Percentiles rank a stretch among this genome's conserved stretches.
Evolutionary conservation across 768 basidiomycete species (phyloP).

Genomic region (Leccinum boreale): DNA sequence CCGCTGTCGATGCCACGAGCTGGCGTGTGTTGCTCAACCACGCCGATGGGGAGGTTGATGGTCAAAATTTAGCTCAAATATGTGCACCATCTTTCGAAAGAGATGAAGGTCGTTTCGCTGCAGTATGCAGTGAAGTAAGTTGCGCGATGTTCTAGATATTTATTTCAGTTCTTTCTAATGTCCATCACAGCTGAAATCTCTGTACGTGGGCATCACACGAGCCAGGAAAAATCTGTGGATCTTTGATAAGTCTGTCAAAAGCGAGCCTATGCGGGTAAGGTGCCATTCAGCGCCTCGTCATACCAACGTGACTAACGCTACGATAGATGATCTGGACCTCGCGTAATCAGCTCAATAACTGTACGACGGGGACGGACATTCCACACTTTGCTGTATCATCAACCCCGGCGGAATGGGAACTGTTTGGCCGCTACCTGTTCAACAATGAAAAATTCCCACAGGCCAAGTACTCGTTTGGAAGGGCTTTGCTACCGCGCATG

Average conservation of each 20-base stretch:
- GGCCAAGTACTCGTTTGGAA: constrained; percentile 51
- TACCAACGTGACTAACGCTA: neutral
- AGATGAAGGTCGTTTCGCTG: constrained; percentile 47
- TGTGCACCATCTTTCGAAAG: constrained; percentile 43
- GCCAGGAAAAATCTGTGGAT: constrained; percentile 72
- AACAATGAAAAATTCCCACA: constrained; percentile 41
- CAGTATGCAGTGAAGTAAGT: constrained; percentile 55
- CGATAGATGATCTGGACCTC: constrained; percentile 51
- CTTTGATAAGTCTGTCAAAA: constrained; percentile 54
- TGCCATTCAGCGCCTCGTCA: neutral
- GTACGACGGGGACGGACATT: constrained; percentile 45
- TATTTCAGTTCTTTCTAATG: neutral
- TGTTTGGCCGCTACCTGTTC: constrained; percentile 41
- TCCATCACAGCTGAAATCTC: constrained; percentile 50
- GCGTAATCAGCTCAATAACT: constrained; percentile 44
- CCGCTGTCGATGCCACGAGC: constrained; percentile 44
- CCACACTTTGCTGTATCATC: constrained; percentile 57
- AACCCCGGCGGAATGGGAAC: constrained; percentile 44
- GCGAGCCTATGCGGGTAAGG: constrained; percentile 54
- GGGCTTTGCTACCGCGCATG: constrained; percentile 43
- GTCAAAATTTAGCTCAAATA: constrained; percentile 9
- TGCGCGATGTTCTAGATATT: neutral
- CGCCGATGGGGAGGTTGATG: constrained; percentile 22
- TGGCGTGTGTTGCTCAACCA: constrained; percentile 60
- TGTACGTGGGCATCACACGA: constrained; percentile 71